These are phyloP conservation scores for Aureococcus anophagefferens DNA, from an alignment of 108 stramenopile genomes.

Conservation along the genomic window DNA sequence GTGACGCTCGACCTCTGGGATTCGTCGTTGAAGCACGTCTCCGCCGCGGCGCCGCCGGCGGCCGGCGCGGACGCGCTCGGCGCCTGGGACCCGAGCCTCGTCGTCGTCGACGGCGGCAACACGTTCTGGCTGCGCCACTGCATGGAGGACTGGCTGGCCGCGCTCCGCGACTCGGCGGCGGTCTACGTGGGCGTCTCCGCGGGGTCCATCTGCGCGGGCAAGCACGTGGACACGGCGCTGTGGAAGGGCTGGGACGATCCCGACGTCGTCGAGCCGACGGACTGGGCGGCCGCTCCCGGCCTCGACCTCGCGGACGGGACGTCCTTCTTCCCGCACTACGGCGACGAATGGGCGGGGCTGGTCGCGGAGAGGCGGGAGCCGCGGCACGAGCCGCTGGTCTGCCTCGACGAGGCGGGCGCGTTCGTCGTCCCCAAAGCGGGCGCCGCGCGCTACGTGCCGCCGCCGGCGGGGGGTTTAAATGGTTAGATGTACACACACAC, in stretches of 20 bases:
- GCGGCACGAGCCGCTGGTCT: too few species aligned
- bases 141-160: slow-evolving; percentile 40
- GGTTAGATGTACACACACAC: too few species aligned
- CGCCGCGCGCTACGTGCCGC: too few species aligned
- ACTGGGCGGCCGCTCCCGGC: neutral
- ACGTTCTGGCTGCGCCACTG: slow-evolving; percentile 81
- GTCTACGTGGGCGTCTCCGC: slow-evolving; percentile 72
- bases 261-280: neutral
- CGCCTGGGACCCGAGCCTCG: slow-evolving; percentile 59
- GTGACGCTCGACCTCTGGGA: neutral
- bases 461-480: too few species aligned
- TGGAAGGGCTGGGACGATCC: slow-evolving; percentile 46
- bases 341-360: neutral
- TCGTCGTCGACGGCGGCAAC: slow-evolving; percentile 78
- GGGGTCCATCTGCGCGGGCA: slow-evolving; percentile 65
- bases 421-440: too few species aligned
- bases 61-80: slow-evolving; percentile 41
- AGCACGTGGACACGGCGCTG: slow-evolving; percentile 56
- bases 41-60: neutral
- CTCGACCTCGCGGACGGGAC: neutral
- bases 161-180: slow-evolving; percentile 1
- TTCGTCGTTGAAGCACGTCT: neutral
- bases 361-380: neutral
- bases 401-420: too few species aligned
- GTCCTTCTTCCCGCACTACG: neutral